phyloP scores from a whole-genome alignment of 768 basidiomycete genomes.

The Lepiota brunneoincarnata region DNA sequence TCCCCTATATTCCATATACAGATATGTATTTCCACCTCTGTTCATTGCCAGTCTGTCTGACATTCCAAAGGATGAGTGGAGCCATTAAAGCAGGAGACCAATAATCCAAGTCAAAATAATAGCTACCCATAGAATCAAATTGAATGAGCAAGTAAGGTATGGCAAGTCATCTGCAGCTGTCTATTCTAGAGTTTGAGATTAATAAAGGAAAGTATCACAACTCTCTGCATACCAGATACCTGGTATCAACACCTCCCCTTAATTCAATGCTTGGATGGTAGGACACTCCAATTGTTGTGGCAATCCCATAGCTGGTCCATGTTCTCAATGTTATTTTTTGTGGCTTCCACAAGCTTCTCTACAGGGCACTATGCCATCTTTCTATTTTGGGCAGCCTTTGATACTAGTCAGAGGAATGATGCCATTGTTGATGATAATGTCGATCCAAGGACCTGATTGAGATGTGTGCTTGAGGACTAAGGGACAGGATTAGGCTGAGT shows the following conservation, averaged over 20 bases:
- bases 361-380: slow-evolving; percentile 79
- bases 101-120: too few relatives aligned
- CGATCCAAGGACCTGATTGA: slow-evolving; percentile 55
- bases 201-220: too few relatives aligned
- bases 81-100: too few relatives aligned
- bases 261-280: slow-evolving; percentile 25
- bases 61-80: too few relatives aligned
- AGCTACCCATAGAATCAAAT: too few relatives aligned
- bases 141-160: too few relatives aligned
- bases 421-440: slow-evolving; percentile 86
- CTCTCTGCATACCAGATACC: too few relatives aligned
- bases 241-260: background rate
- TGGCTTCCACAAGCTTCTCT: slow-evolving; percentile 66
- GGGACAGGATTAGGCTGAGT: slow-evolving; percentile 2
- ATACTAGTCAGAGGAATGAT: slow-evolving; percentile 79
- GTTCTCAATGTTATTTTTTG: slow-evolving; percentile 61
- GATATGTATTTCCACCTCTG: too few relatives aligned
- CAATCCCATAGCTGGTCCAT: slow-evolving; percentile 80
- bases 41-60: too few relatives aligned
- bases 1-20: too few relatives aligned
- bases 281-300: slow-evolving; percentile 71
- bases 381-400: slow-evolving; percentile 66
- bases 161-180: too few relatives aligned
- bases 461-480: slow-evolving; percentile 63
- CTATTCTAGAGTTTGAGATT: too few relatives aligned